Evolutionary conservation across 495 filamentous ascomycete species (phyloP).

Genomic region (Lindgomyces ingoldianus): DNA sequence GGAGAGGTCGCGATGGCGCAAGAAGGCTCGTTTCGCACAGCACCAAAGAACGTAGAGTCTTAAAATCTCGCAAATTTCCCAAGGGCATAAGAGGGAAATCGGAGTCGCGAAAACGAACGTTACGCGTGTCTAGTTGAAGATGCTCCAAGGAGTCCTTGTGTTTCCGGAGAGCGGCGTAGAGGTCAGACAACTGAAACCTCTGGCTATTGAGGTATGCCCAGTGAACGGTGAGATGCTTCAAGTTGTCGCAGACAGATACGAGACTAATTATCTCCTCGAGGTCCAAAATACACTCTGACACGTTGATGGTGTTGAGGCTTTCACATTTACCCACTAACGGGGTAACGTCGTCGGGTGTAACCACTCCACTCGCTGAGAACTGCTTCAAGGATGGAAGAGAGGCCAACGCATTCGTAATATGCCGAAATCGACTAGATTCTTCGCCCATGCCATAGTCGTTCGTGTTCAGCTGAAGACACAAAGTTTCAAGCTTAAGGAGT

Average conservation of each 20-base stretch:
- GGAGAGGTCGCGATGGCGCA: no score
- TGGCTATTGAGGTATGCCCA: slow-evolving; percentile 4
- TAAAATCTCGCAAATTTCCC: not conserved
- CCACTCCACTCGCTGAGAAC: not conserved
- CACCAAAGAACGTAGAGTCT: not conserved
- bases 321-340: not conserved
- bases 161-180: not conserved
- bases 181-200: not conserved
- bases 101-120: not conserved
- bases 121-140: slow-evolving; percentile 2
- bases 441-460: not conserved
- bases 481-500: slow-evolving; percentile 10
- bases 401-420: slow-evolving; percentile 4
- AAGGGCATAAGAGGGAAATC: not conserved
- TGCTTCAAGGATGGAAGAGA: not conserved
- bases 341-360: not conserved
- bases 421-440: not conserved
- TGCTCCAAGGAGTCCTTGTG: slow-evolving; percentile 16
- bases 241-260: not conserved
- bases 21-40: no score
- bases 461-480: slow-evolving; percentile 11
- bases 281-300: slow-evolving; percentile 5
- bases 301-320: not conserved
- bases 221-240: slow-evolving; percentile 13
- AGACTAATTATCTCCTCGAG: not conserved